Evolutionary conservation across 1,284 basidiomycete genomes (phyloP), one percentile per base, ranked within the genome.

Genomic region (Cryptococcus floricola): DNA sequence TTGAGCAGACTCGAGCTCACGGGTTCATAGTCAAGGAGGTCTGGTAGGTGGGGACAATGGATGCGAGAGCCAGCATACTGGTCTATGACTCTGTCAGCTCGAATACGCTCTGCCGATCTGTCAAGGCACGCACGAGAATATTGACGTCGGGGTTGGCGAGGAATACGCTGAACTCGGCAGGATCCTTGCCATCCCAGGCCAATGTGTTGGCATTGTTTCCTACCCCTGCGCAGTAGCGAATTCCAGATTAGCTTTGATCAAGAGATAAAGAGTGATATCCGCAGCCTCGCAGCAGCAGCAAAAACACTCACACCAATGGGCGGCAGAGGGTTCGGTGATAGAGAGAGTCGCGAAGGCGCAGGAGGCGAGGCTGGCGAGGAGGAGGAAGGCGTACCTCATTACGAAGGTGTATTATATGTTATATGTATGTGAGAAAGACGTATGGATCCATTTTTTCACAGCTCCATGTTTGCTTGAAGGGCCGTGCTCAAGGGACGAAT

Each of bases 151-250:
- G 61, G 56, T 75, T 70, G 49, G 53, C 52, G 46, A 75, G 58
- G 57, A 70, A 73, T 39, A 70, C 65, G 18, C 67, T 66, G 58
- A 74, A 74, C 47, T 67, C 52, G 34, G 53, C 39, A 27, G 64
- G 60, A 18, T 54, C 43, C 25, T 51, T 37, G 34, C 60, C 64
- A 10, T 58, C 54, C 73, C 73, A 77, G 16, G 59, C 61, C 43
- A 75, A 57, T 5, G 69, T 73, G 54, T 73, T 73, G 48, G 61
- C 39, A 28, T 58, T 61, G 47, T 73, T 52, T 19, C 62, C 62
- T 45, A 76, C 55, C 73, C 72, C 70, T 72, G 54, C 27, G 37
- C 1, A 19, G 9, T 16, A 34, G 34, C 13, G 18, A 37, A 19
- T 16, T 19, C n/a, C 23, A 5, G 10, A 16, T 27, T 42, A n/a